phyloP scores from a whole-genome alignment of 1,284 basidiomycete species.

The Coniferiporia sulphurascens region DNA sequence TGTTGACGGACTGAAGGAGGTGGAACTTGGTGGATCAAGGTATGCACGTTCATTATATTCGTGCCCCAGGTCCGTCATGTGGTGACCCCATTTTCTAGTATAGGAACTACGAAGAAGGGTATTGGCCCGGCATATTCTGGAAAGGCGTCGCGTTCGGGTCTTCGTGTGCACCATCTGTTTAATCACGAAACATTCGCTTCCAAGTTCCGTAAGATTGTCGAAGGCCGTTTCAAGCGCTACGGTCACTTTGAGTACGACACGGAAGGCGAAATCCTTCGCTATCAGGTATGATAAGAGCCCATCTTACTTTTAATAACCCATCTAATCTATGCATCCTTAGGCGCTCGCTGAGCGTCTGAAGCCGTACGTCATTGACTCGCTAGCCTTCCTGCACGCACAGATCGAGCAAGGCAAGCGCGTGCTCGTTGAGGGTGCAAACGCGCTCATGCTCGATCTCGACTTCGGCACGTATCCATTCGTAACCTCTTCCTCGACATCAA shows the following conservation, averaged over 20 bases:
- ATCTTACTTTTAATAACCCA: not conserved
- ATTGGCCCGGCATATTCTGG: constrained; percentile 98
- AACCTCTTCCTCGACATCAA: constrained; percentile 88
- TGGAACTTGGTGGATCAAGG: constrained; percentile 91
- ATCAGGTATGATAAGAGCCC: constrained; percentile 51
- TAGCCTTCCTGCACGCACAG: constrained; percentile 82
- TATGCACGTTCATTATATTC: constrained; percentile 25
- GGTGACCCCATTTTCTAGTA: constrained; percentile 43
- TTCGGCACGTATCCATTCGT: constrained; percentile 98
- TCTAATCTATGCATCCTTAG: constrained; percentile 32
- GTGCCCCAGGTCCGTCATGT: not conserved
- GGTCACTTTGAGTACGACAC: constrained; percentile 99
- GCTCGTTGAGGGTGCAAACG: constrained; percentile 96
- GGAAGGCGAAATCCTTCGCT: constrained; percentile 90
- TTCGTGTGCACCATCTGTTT: constrained; percentile 95
- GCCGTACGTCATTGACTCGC: constrained; percentile 88
- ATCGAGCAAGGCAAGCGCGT: constrained; percentile 73
- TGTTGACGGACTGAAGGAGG: constrained; percentile 97
- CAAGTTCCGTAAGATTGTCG: constrained; percentile 95
- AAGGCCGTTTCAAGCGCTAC: constrained; percentile 97
- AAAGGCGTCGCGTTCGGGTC: constrained; percentile 94
- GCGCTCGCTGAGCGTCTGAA: constrained; percentile 80
- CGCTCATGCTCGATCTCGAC: constrained; percentile 97
- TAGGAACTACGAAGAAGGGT: constrained; percentile 97
- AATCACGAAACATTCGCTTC: constrained; percentile 81